A percentile compares a stretch with the other conserved stretches of the same genome.
Conservation (phyloP, 768 basidiomycete species). For the Suillus ampliporus region DNA sequence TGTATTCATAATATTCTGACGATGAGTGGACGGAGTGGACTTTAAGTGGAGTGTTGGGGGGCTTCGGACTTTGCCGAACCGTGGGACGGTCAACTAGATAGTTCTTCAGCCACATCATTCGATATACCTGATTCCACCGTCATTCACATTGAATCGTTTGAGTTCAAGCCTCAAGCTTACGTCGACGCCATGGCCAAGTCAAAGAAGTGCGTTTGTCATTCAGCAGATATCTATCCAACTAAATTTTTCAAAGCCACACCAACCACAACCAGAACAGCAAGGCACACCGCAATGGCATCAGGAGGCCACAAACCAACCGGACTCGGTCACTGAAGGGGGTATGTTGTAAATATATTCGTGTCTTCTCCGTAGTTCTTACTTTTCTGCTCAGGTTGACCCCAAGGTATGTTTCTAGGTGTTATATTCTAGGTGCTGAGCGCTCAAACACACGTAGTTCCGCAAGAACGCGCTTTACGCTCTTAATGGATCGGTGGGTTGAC, state of each 20-base stretch:
- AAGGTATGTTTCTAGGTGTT: slow-evolving; percentile 56
- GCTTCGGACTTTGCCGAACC: slow-evolving; percentile 27
- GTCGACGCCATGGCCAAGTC: slow-evolving; percentile 87
- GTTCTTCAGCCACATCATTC: slow-evolving; percentile 40
- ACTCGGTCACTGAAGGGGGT: slow-evolving; percentile 91
- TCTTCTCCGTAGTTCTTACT: slow-evolving; percentile 16
- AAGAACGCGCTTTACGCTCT: slow-evolving; percentile 79
- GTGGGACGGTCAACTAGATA: slow-evolving; percentile 27
- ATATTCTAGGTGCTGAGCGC: neutral
- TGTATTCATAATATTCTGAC: too few relatives aligned
- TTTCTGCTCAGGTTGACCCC: slow-evolving; percentile 65
- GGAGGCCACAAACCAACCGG: slow-evolving; percentile 73
- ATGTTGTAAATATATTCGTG: slow-evolving; percentile 44
- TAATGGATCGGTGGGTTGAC: slow-evolving; percentile 68
- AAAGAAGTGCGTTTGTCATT: slow-evolving; percentile 75
- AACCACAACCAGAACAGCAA: slow-evolving; percentile 97
- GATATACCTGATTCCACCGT: slow-evolving; percentile 10
- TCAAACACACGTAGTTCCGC: slow-evolving; percentile 64
- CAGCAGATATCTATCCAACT: slow-evolving; percentile 21
- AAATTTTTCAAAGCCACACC: slow-evolving; percentile 65
- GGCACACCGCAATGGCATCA: slow-evolving; percentile 98
- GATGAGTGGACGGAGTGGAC: too few relatives aligned
- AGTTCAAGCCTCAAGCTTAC: slow-evolving; percentile 17
- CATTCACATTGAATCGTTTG: slow-evolving; percentile 1
- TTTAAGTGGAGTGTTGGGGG: too few relatives aligned